These are phyloP conservation scores for Remersonia thermophila DNA, from an alignment of 2,329 filamentous ascomycete genomes.

Conservation along the genomic window DNA sequence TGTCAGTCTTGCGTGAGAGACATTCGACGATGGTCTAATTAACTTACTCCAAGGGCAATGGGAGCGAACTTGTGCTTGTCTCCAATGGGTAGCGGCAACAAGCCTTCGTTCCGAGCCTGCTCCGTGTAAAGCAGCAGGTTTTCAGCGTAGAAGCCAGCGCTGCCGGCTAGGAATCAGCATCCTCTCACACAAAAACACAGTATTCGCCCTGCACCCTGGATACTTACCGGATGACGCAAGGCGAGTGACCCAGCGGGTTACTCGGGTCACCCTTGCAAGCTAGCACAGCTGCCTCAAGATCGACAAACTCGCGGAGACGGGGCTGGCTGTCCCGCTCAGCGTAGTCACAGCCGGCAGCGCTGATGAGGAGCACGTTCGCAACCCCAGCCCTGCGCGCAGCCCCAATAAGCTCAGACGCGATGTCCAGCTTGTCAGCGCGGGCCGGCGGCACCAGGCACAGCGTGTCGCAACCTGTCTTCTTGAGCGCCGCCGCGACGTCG, in stretches of 20 bases:
- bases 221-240: slow-evolving; percentile 33
- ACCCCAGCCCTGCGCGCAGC: slow-evolving; percentile 33
- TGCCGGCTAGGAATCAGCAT: too few species aligned
- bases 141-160: slow-evolving; percentile 39
- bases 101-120: slow-evolving; percentile 31
- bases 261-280: slow-evolving; percentile 30
- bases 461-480: slow-evolving; percentile 32
- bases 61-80: slow-evolving; percentile 36
- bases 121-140: slow-evolving; percentile 36
- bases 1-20: background rate
- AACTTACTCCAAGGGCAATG: slow-evolving; percentile 32
- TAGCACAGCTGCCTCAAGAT: slow-evolving; percentile 33
- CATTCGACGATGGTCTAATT: background rate
- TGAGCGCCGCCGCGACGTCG: slow-evolving; percentile 31
- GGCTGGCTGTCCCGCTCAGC: slow-evolving; percentile 37
- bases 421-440: slow-evolving; percentile 32
- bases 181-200: background rate
- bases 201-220: background rate
- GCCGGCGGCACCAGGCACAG: slow-evolving; percentile 38
- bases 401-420: slow-evolving; percentile 31
- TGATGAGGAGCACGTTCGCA: slow-evolving; percentile 34
- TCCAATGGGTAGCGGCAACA: slow-evolving; percentile 35
- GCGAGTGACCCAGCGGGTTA: slow-evolving; percentile 28
- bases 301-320: slow-evolving; percentile 36
- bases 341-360: slow-evolving; percentile 36